These are phyloP conservation scores for Thalassia testudinum DNA, from an alignment of 116 monocot species.

Conservation along the genomic window DNA sequence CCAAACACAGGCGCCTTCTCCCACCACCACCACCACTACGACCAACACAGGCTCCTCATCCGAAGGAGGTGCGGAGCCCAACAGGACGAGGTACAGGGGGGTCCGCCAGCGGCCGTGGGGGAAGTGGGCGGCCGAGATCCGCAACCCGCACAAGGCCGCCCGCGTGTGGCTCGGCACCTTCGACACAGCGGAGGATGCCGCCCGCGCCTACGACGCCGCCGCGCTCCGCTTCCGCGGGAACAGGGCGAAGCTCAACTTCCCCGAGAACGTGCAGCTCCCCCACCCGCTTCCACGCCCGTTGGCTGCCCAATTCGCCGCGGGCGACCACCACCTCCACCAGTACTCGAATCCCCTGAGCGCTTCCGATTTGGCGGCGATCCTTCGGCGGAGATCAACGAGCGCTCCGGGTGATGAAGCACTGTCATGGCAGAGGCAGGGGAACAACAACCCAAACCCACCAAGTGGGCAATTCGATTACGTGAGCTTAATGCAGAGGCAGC, in stretches of 20 bases:
- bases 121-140: conserved; percentile 79
- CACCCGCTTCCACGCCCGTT: no score
- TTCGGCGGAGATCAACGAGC: no score
- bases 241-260: conserved; percentile 70
- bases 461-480: no score
- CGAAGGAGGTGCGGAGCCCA: conserved; percentile 1
- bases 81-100: conserved; percentile 44
- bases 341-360: no score
- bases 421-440: no score
- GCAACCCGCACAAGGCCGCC: conserved; percentile 59
- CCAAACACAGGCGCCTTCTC: not conserved
- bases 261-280: conserved; percentile 24
- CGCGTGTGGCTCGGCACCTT: conserved; percentile 84
- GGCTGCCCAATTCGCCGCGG: no score
- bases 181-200: conserved; percentile 63
- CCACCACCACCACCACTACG: not conserved
- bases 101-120: conserved; percentile 76
- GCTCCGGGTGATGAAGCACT: no score
- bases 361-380: no score
- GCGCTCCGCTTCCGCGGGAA: conserved; percentile 65
- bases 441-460: no score
- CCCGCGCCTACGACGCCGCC: conserved; percentile 58
- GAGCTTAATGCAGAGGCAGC: no score
- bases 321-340: no score
- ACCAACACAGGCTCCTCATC: not conserved